Evolutionary conservation across 768 basidiomycete species (phyloP), one percentile per base, ranked within the genome.

Genomic region (Pulveroboletus sp.): DNA sequence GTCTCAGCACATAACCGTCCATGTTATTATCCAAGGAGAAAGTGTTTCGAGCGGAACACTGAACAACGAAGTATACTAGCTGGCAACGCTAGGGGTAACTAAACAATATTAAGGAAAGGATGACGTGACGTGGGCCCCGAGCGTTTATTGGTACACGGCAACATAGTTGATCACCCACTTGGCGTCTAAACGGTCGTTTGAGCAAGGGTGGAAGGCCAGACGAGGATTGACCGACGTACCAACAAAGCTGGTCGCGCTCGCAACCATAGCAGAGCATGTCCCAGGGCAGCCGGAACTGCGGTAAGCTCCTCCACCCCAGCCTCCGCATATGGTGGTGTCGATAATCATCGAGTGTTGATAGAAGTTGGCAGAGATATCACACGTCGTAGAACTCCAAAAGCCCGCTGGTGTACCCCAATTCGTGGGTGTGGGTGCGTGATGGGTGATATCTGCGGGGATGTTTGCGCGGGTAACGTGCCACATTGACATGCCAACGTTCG

Each of bases 111-210:
- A 21, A 47, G 27, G 18, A 35, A 12, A 27, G 2, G 1, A 35
- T 15, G 26, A 37, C 10, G 33, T 28, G 32, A 30, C n/a, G 39
- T 28, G 8, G 27, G 24, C 5, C 39, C 28, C 28, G 18, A 15
- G n/a, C 12, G 46, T 43, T 52, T 45, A 66, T 47, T 78, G 69
- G 65, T 78, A 83, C 40, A 80, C 75, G 31, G 77, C 74, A 47
- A 83, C 69, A 57, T 76, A 81, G 58, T 79, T 78, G 63, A 83
- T 69, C 51, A 71, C 67, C 80, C 80, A 82, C 61, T 76, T 66
- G 10, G 81, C 79, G 57, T 69, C 80, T 83, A 55, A 6, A 46
- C 14, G 14, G 43, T 6, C 8, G 53, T 52, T 24, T 63, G 26
- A 62, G 49, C 43, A 47, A 24, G 17, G n/a, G 15, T 14, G 3